Base-by-base conservation (phyloP, 768 basidiomycete genomes). In the Pisolithus tinctorius region DNA sequence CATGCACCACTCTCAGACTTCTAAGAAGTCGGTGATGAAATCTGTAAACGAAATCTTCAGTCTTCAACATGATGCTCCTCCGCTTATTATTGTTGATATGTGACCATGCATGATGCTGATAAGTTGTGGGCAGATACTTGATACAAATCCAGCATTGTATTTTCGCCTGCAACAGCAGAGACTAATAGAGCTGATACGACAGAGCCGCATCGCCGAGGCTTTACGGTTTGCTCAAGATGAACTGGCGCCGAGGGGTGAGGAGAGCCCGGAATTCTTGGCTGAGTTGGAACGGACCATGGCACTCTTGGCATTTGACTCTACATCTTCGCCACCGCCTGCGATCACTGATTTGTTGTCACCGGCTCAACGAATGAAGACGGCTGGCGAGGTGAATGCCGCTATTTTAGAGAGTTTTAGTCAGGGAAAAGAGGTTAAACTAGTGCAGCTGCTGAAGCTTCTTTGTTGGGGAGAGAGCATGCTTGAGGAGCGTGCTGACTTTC, bases 1-100 rank as follows among this genome's bases (percentile, higher is more conserved):
- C 91, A 96, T 96, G 94, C 93, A 96, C 94, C 93, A 95, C 92
- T 85, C 93, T 81, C 77, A 96, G 83, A 74, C 83, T 77, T 71
- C 63, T 63, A 67, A 50, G 67, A 73, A 81, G 87, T 81, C 86
- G 77, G 73, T 93, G 93, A 89, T 85, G 93, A 94, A 68, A 82
- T 62, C 67, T 60, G 60, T 68, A 74, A 75, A 80, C 76, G 76
- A 82, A 85, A 86, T 85, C 86, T 90, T 88, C 87, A 89, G 88
- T 91, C 87, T 91, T 91, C 86, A 90, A 90, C 86, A 91, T 93
- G 88, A 91, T 78, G 60, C 64, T 58, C 48, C 17, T 50, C 52
- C 42, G 26, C 9, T 20, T 20, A 11, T 55, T 46, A 37, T 31
- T 39, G 31, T 11, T 48, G 30, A 8, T 23, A 30, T 47, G 34